Base-by-base conservation (phyloP, 176 grass and related monocot species). In the Aegilops speltoides region DNA sequence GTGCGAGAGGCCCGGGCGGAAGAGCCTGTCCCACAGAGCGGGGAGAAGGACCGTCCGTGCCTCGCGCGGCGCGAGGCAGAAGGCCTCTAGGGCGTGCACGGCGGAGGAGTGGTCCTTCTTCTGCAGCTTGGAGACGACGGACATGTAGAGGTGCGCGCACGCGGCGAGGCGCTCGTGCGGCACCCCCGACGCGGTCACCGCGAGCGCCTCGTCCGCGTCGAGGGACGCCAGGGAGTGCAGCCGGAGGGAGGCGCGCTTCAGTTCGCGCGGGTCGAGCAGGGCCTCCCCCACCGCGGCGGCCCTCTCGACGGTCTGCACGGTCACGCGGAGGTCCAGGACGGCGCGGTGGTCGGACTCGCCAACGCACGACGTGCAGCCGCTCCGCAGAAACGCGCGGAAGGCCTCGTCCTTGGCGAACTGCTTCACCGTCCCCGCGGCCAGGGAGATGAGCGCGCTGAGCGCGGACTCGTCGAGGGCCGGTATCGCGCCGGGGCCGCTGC, bases 51-150 rank as follows among this genome's bases (percentile, higher is more conserved):
- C 40, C 6, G 66, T 73, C 28, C 90, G 88, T 2, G 86, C 88
- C 75, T 95, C 83, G 3, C 64, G 88, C 33, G 93, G 96, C 3
- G 93, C 89, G n/a, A 69, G 79, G 74, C 82, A 87, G 89, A 96
- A 98, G 24, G 80, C 79, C 78, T 89, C 87, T 34, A 98, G 86
- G 22, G 84, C 65, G 86, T 96, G 93, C 26, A 89, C 89, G 2
- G 91, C 89, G 33, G 81, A 25, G 60, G 89, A 87, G 81, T 87
- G 80, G 81, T 91, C 85, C 22, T 86, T 78, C 46, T 24, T 68
- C 85, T 76, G 76, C 36, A 91, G 81, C 81, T 68, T 87, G 85
- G 81, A 87, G 10, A 84, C 37, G 26, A 60, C 81, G 11, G 81
- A 50, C 60, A 87, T 76, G 85, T 84, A 91, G 3, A 91, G 8